phyloP scores from a whole-genome alignment of 495 filamentous ascomycete genomes.

The Tuber calosporum region DNA sequence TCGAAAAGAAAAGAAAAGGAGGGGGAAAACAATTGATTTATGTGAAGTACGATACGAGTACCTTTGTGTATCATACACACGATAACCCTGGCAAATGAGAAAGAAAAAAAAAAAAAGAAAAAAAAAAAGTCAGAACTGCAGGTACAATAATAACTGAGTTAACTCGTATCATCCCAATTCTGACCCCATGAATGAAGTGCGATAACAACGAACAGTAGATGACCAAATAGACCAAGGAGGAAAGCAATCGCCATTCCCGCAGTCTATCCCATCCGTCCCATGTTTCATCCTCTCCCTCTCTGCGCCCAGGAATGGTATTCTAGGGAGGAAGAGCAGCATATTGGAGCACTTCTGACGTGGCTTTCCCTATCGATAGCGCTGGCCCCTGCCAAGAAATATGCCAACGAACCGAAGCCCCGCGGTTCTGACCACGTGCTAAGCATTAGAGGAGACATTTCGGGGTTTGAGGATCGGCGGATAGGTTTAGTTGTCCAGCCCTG shows the following conservation, averaged over 20 bases:
- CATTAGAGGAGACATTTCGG: neutral
- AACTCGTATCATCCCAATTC: neutral
- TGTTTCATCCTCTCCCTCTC: neutral
- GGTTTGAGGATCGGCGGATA: neutral
- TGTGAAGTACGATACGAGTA: too few relatives aligned
- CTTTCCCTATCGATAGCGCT: neutral
- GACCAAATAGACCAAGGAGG: neutral
- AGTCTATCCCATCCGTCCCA: neutral
- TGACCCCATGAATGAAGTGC: neutral
- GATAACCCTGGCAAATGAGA: neutral
- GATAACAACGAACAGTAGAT: neutral
- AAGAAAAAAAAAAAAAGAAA: neutral
- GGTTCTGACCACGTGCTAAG: neutral
- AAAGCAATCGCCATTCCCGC: neutral
- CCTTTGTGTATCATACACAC: neutral
- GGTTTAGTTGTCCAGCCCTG: neutral
- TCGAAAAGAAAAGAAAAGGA: neutral
- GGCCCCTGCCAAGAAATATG: neutral
- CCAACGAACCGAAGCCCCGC: neutral
- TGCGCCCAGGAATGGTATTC: neutral
- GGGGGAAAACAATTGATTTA: neutral
- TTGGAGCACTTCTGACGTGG: constrained; percentile 1
- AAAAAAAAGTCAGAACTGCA: neutral
- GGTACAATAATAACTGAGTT: neutral
- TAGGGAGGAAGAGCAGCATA: neutral